phyloP scores from a whole-genome alignment of 805 yeast genomes.

The Yamadazyma sp. region DNA sequence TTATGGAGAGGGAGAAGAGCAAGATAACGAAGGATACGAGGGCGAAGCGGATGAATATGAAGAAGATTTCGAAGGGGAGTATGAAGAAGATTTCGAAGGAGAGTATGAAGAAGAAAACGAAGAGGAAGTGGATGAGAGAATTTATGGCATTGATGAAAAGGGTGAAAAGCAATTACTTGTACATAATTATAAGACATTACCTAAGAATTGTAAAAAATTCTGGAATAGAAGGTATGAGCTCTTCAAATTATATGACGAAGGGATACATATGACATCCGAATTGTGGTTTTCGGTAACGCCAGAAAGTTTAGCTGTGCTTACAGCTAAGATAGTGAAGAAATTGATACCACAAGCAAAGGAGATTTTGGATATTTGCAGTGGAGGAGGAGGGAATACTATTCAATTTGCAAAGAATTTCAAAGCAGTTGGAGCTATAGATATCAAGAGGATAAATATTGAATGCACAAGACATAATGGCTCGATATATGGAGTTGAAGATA shows the following conservation, averaged over 20 bases:
- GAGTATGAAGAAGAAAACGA: not conserved
- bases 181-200: constrained; percentile 39
- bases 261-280: constrained; percentile 65
- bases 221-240: constrained; percentile 62
- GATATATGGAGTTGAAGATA: constrained; percentile 55
- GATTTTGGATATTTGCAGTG: constrained; percentile 72
- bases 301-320: constrained; percentile 62
- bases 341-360: constrained; percentile 48
- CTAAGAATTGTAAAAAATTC: constrained; percentile 44
- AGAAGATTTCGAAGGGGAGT: not conserved
- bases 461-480: constrained; percentile 67
- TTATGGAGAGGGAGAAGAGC: not conserved
- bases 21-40: not conserved
- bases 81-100: constrained; percentile 1
- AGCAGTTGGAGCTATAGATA: constrained; percentile 60
- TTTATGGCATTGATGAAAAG: not conserved
- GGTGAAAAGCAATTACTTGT: constrained; percentile 17
- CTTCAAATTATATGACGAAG: constrained; percentile 64
- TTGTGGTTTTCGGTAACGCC: constrained; percentile 91
- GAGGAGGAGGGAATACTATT: constrained; percentile 85
- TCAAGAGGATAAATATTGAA: constrained; percentile 53
- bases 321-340: constrained; percentile 51
- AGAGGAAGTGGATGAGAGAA: not conserved
- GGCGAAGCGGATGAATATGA: constrained; percentile 1
- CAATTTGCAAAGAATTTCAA: constrained; percentile 66